phyloP scores from a whole-genome alignment of 139 green algal genomes.

The Parachlorella kessleri region DNA sequence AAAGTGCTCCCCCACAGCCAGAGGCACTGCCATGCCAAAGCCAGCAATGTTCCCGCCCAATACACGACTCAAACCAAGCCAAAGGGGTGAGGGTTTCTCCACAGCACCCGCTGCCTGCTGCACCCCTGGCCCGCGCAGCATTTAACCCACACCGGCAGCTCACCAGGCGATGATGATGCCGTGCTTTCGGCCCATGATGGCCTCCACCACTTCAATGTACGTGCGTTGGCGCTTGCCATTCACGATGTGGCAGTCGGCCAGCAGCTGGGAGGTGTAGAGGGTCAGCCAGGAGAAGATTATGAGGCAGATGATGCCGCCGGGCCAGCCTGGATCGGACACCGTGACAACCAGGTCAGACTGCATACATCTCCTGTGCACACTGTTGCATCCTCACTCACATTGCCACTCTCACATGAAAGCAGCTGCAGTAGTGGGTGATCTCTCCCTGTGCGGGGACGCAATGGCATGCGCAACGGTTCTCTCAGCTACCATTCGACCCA shows the following conservation, averaged over 20 bases:
- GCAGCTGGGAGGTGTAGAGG: slow-evolving; percentile 43
- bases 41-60: no score
- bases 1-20: no score
- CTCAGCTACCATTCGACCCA: no score
- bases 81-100: no score
- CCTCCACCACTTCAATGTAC: not conserved
- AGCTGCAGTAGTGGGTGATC: not conserved
- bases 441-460: not conserved
- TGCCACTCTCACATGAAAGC: not conserved
- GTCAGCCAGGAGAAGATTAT: slow-evolving; percentile 42
- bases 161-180: slow-evolving; percentile 2
- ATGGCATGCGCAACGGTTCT: no score
- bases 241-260: slow-evolving; percentile 47
- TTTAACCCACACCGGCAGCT: not conserved
- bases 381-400: no score
- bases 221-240: slow-evolving; percentile 18
- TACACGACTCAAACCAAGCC: no score
- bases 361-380: no score
- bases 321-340: slow-evolving; percentile 12
- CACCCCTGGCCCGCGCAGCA: no score
- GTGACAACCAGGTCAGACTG: no score
- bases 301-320: slow-evolving; percentile 25
- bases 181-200: not conserved
- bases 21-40: no score
- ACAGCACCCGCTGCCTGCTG: no score